phyloP scores from a whole-genome alignment of 2,329 filamentous ascomycete genomes.

The Verticillium dahliae region DNA sequence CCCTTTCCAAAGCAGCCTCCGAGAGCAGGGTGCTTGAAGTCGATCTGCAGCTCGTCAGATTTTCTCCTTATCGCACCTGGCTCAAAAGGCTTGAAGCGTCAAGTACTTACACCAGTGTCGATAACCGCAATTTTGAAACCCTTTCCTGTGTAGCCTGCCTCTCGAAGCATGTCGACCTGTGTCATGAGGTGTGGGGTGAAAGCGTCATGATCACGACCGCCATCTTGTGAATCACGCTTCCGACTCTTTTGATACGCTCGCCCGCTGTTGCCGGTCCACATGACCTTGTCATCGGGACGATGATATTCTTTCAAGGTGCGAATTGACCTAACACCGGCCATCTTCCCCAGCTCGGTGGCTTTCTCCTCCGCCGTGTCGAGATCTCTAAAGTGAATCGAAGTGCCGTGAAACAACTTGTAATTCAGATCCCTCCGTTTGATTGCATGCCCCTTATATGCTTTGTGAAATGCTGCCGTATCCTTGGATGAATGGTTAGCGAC shows the following conservation, averaged over 20 bases:
- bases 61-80: too few relatives aligned
- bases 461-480: conserved; percentile 34
- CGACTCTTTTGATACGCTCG: conserved; percentile 19
- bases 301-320: conserved; percentile 40
- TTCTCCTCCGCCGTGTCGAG: conserved; percentile 34
- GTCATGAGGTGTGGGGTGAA: conserved; percentile 50
- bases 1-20: conserved; percentile 57
- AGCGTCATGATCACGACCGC: conserved; percentile 23
- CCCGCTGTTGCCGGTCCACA: conserved; percentile 32
- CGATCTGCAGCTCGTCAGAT: conserved; percentile 32
- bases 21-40: conserved; percentile 57
- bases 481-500: conserved; percentile 12
- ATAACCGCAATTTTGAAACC: conserved; percentile 48
- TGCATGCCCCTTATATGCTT: conserved; percentile 30
- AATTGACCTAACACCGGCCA: conserved; percentile 39
- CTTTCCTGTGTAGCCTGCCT: conserved; percentile 39
- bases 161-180: conserved; percentile 46
- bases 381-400: conserved; percentile 45
- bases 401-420: conserved; percentile 46
- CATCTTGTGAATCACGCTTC: conserved; percentile 17
- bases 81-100: background rate
- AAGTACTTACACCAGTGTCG: conserved; percentile 43
- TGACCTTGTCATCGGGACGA: conserved; percentile 35
- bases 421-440: conserved; percentile 40
- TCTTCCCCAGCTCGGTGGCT: conserved; percentile 29